phyloP scores from a whole-genome alignment of 1,139 yeast species.

The Debaryomyces fabryi region DNA sequence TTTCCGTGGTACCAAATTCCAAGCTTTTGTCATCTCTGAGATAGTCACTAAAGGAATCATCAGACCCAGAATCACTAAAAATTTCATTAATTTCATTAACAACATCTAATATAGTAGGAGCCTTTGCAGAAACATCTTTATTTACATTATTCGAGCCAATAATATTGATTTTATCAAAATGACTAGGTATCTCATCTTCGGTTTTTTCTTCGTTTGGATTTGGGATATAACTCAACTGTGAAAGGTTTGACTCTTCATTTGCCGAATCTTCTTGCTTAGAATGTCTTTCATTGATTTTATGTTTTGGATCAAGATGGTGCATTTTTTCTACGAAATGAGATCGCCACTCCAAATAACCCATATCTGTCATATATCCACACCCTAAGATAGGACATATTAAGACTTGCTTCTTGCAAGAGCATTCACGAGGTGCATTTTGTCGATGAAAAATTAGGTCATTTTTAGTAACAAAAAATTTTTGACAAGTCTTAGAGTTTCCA shows the following conservation, averaged over 20 bases:
- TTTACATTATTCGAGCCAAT: background rate
- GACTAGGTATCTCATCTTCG: background rate
- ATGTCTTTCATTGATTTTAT: background rate
- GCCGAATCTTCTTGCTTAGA: background rate
- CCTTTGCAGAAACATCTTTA: background rate
- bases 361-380: constrained; percentile 44
- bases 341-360: constrained; percentile 38
- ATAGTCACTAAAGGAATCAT: constrained; percentile 7
- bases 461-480: constrained; percentile 21
- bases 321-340: constrained; percentile 28
- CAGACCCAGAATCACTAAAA: constrained; percentile 19
- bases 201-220: background rate
- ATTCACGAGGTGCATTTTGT: constrained; percentile 18
- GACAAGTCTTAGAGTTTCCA: constrained; percentile 16
- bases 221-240: background rate
- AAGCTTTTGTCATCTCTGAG: constrained; percentile 23
- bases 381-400: constrained; percentile 45
- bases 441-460: constrained; percentile 26
- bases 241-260: background rate
- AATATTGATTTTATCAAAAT: background rate
- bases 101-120: background rate
- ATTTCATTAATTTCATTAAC: constrained; percentile 15
- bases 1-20: background rate
- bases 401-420: constrained; percentile 35
- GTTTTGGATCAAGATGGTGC: constrained; percentile 22